These are phyloP conservation scores for Neurospora tetrasperma DNA, from an alignment of 495 filamentous ascomycete species.

Conservation along the genomic window DNA sequence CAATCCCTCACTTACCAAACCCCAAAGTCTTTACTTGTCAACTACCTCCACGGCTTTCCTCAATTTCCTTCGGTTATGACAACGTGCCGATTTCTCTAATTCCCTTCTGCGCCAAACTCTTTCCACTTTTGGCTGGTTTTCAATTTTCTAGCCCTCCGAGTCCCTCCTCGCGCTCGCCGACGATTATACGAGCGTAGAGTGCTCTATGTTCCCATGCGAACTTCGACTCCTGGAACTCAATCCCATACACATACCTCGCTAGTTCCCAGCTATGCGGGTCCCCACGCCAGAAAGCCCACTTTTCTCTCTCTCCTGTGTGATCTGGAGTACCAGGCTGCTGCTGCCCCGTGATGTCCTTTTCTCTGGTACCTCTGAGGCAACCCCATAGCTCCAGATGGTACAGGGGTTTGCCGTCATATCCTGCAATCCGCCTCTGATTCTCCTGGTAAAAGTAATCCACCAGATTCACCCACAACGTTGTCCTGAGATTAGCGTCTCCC, in stretches of 20 bases:
- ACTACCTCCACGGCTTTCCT: not conserved
- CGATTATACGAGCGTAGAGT: not conserved
- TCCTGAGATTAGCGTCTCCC: not conserved
- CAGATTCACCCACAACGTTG: not conserved
- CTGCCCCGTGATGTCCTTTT: not conserved
- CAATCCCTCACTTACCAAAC: not conserved
- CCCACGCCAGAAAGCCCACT: not conserved
- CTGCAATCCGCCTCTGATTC: not conserved
- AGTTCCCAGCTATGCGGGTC: not conserved
- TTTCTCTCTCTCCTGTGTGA: not conserved
- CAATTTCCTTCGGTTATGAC: not conserved
- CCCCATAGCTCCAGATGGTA: not conserved
- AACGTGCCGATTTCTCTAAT: not conserved
- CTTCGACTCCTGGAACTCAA: not conserved
- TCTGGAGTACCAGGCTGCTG: not conserved
- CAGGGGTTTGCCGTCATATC: not conserved
- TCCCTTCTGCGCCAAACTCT: not conserved
- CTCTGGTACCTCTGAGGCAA: not conserved
- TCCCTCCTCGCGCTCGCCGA: not conserved
- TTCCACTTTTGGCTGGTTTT: not conserved
- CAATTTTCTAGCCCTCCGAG: not conserved
- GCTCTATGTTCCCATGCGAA: not conserved
- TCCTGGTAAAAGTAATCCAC: not conserved
- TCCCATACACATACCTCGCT: not conserved
- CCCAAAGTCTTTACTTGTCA: not conserved